Percentiles rank a stretch among this genome's conserved stretches.
phyloP scores from a whole-genome alignment of 192 early-diverging fungal genomes.

The Podila minutissima region DNA sequence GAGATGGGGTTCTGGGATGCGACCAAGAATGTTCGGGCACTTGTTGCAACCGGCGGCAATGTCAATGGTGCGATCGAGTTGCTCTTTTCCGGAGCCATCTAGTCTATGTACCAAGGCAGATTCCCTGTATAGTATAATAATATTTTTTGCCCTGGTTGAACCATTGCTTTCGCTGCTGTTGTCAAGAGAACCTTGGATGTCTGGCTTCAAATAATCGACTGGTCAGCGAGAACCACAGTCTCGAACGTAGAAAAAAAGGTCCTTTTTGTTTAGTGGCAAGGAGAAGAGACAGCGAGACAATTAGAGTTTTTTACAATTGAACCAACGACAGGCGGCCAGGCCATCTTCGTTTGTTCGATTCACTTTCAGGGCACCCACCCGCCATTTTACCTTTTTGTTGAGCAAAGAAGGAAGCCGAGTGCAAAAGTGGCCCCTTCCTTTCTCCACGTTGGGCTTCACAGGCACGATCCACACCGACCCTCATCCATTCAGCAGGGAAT shows the following conservation, averaged over 20 bases:
- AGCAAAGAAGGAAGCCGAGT: too few species aligned
- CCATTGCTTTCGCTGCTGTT: background rate
- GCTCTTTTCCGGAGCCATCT: slow-evolving; percentile 60
- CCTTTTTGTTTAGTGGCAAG: background rate
- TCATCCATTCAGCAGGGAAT: too few species aligned
- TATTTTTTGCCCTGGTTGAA: too few species aligned
- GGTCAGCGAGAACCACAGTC: too few species aligned
- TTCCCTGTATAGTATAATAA: background rate
- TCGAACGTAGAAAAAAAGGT: too few species aligned
- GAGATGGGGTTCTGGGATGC: slow-evolving; percentile 98
- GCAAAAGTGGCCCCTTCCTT: too few species aligned
- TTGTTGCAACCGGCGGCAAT: slow-evolving; percentile 82
- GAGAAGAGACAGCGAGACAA: background rate
- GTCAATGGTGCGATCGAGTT: slow-evolving; percentile 93
- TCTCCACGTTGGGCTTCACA: too few species aligned
- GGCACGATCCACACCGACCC: too few species aligned
- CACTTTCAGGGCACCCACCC: too few species aligned
- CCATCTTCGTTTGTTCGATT: too few species aligned
- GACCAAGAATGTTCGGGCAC: slow-evolving; percentile 87
- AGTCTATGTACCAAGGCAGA: background rate
- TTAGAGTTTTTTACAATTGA: background rate
- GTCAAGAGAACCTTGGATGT: background rate
- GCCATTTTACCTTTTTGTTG: too few species aligned
- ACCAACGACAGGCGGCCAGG: background rate
- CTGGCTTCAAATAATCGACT: too few species aligned